Base-by-base conservation (phyloP, 2,329 filamentous ascomycete species). In the Colletotrichum truncatum region DNA sequence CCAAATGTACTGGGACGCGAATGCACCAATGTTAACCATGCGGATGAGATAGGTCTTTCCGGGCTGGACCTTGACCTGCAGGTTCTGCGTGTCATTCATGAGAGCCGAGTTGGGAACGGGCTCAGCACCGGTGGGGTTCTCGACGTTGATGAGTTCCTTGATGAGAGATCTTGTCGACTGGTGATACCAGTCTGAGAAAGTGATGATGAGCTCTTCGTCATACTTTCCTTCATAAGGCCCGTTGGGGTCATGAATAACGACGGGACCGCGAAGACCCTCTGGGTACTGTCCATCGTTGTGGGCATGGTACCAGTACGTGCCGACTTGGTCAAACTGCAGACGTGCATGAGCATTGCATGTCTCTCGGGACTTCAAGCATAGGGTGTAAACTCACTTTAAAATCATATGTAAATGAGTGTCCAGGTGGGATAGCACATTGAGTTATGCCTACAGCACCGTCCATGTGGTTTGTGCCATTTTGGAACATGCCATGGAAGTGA, bases 401-500 rank as follows among this genome's bases (percentile, higher is more conserved):
- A 66, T 84, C 81, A 71, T 89, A 91, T 3, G 81, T 85, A 67
- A 90, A 85, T 7, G 74, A 80, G 14, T 76, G 74, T 10, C 85
- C 85, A 0, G 87, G 80, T 2, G 81, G 75, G 18, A 90, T 83
- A 8, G 82, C 76, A 64, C 86, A 89, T 70, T 91, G 88, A 2
- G 84, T 86, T 3, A 87, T 81, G 26, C 82, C 82, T 0, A 78
- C 77, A 7, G 85, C 81, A 0, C 89, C 89, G 73, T 92, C 89
- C 83, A 89, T 89, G 32, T 82, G 73, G 39, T 80, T 84, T 2
- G 84, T 87, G 18, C 82, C 82, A 73, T 86, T 85, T 74, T 87
- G 85, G 73, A 82, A 86, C 53, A 91, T 77, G 16, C 89, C 89
- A 73, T 91, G 89, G 74, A 87, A 91, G 74, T 83, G 84, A 4